These are phyloP conservation scores for Hymenoscyphus linearis DNA, from an alignment of 2,329 filamentous ascomycete species.

Conservation along the genomic window DNA sequence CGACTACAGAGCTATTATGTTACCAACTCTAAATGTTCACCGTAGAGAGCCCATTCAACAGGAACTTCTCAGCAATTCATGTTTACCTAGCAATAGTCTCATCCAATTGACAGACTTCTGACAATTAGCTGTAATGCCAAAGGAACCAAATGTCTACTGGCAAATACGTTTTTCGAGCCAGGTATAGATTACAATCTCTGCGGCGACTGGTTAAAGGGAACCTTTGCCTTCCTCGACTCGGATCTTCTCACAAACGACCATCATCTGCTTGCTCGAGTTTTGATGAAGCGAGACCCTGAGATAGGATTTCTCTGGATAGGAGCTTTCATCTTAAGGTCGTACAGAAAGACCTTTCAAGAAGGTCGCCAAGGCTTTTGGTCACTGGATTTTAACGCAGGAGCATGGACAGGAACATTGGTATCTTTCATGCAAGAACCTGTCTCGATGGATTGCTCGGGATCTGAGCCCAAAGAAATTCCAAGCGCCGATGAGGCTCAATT, in stretches of 20 bases:
- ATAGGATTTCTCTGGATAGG: slow-evolving; percentile 22
- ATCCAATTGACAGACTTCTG: slow-evolving; percentile 9
- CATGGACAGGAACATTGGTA: slow-evolving; percentile 24
- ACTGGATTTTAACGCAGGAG: slow-evolving; percentile 21
- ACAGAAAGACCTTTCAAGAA: slow-evolving; percentile 17
- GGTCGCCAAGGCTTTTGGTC: slow-evolving; percentile 17
- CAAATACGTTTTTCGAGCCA: slow-evolving; percentile 22
- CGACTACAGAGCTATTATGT: slow-evolving; percentile 8
- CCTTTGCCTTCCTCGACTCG: slow-evolving; percentile 21
- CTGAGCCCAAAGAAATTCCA: slow-evolving; percentile 13
- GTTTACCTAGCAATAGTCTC: neutral
- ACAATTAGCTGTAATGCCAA: slow-evolving; percentile 22
- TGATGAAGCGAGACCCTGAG: slow-evolving; percentile 20
- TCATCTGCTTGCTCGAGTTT: slow-evolving; percentile 13
- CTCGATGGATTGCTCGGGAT: slow-evolving; percentile 6
- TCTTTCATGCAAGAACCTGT: slow-evolving; percentile 25
- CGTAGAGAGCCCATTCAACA: neutral
- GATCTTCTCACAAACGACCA: slow-evolving; percentile 14
- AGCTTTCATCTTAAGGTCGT: slow-evolving; percentile 20
- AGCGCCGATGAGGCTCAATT: slow-evolving; percentile 23
- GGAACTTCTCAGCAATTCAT: neutral
- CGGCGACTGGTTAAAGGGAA: slow-evolving; percentile 21
- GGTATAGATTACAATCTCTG: slow-evolving; percentile 21
- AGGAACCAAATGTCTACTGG: slow-evolving; percentile 21
- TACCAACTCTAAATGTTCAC: neutral